These are phyloP conservation scores for Fraxinus velutina DNA, from an alignment of 305 asterid genomes.

Conservation along the genomic window DNA sequence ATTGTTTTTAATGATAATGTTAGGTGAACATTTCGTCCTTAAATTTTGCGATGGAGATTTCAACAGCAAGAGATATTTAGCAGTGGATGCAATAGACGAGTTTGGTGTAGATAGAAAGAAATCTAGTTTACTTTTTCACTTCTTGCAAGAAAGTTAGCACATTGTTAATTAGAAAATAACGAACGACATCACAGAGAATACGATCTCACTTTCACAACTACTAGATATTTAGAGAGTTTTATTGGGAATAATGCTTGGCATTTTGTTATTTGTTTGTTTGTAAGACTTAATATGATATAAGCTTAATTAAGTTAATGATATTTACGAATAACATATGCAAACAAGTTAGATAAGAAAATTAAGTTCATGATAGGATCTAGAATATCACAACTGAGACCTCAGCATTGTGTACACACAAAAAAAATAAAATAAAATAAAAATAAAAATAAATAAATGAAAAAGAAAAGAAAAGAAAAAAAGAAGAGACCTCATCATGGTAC, in stretches of 20 bases:
- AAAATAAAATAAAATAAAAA: not conserved
- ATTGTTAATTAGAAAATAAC: not conserved
- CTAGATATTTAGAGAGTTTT: not conserved
- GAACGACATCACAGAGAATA: not conserved
- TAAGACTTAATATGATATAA: not conserved
- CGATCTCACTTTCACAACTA: not conserved
- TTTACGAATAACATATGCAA: not conserved
- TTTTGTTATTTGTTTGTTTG: not conserved
- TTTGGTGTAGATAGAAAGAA: not conserved
- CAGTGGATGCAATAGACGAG: not conserved
- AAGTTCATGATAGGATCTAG: not conserved
- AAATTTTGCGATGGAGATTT: not conserved
- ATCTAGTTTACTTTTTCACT: not conserved
- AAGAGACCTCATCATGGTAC: no score
- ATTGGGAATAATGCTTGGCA: not conserved
- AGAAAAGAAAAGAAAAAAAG: no score
- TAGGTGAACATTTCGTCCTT: not conserved
- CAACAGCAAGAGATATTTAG: not conserved
- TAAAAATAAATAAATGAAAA: no score
- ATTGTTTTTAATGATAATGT: not conserved
- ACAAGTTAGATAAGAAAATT: not conserved
- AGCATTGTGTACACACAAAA: not conserved
- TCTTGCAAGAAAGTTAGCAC: not conserved
- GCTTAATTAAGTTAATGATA: not conserved
- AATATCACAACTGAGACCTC: not conserved